A percentile compares a stretch with the other conserved stretches of the same genome.
These are phyloP conservation scores for Podospora anserina DNA, from an alignment of 495 filamentous ascomycete species.

Conservation along the genomic window DNA sequence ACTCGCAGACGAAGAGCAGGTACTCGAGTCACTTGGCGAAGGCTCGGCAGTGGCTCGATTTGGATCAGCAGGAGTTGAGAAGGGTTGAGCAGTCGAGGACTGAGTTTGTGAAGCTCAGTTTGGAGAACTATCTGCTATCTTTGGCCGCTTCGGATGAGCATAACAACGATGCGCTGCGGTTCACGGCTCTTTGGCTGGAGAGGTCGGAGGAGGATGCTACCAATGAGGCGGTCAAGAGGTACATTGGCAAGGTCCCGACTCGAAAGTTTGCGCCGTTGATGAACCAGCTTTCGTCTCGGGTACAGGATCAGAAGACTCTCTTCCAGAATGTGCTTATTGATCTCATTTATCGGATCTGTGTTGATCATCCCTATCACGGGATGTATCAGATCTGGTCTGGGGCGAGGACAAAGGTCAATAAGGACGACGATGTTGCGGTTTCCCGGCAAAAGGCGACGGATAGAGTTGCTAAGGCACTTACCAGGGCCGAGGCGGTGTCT, in stretches of 20 bases:
- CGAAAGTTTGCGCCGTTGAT: constrained; percentile 89
- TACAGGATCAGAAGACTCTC: constrained; percentile 60
- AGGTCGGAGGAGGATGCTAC: constrained; percentile 66
- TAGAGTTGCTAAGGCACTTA: constrained; percentile 59
- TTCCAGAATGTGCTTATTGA: constrained; percentile 75
- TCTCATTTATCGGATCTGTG: constrained; percentile 75
- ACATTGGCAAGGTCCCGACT: constrained; percentile 72
- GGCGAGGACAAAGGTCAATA: constrained; percentile 58
- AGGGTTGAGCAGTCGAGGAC: constrained; percentile 69
- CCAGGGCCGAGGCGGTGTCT: constrained; percentile 39
- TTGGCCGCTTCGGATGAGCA: constrained; percentile 80
- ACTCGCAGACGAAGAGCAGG: constrained; percentile 37
- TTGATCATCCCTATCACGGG: constrained; percentile 90
- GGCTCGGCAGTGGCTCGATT: constrained; percentile 81
- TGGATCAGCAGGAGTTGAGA: constrained; percentile 84
- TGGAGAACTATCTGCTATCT: constrained; percentile 92
- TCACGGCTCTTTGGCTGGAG: constrained; percentile 92
- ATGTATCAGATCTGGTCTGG: constrained; percentile 93
- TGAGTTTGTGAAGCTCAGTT: constrained; percentile 75
- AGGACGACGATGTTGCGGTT: constrained; percentile 67
- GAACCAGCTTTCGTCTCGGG: constrained; percentile 91
- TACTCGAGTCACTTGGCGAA: constrained; percentile 50
- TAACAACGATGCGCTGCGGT: constrained; percentile 87
- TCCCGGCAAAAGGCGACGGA: constrained; percentile 70
- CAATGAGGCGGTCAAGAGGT: constrained; percentile 69